Conservation (phyloP, 2,329 filamentous ascomycete genomes). For the Ambrosiella xylebori region DNA sequence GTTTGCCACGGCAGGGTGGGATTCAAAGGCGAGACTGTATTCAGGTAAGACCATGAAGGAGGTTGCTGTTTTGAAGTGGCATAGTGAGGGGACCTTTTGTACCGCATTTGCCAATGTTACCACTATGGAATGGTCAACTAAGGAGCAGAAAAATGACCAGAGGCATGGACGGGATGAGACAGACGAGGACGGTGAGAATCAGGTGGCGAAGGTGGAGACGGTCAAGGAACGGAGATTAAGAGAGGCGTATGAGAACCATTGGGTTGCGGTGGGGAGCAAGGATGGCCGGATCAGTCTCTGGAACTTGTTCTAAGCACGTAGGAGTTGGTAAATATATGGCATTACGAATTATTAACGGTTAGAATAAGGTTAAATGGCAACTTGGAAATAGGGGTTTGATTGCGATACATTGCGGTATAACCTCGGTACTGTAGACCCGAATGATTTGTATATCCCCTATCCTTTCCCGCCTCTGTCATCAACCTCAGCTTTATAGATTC, state of each 20-base stretch:
- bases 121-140: background rate
- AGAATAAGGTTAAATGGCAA: background rate
- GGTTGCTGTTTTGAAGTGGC: conserved; percentile 86
- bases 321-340: no score
- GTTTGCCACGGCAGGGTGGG: conserved; percentile 88
- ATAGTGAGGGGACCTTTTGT: conserved; percentile 65
- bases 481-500: conserved; percentile 40
- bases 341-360: no score
- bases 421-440: no score
- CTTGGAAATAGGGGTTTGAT: no score
- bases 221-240: conserved; percentile 47
- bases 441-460: background rate
- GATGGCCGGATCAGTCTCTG: conserved; percentile 91
- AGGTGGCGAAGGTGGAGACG: background rate
- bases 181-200: background rate
- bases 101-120: conserved; percentile 47
- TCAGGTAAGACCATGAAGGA: conserved; percentile 66
- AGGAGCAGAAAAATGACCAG: background rate
- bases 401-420: no score
- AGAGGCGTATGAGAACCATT: conserved; percentile 57
- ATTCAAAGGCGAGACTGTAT: conserved; percentile 66
- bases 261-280: conserved; percentile 80
- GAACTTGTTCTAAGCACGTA: conserved; percentile 56
- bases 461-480: background rate
- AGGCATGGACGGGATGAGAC: background rate